Percentiles rank a stretch among this genome's conserved stretches.
These are phyloP conservation scores for Trichoderma asperelloides DNA, from an alignment of 495 filamentous ascomycete genomes.

Conservation along the genomic window DNA sequence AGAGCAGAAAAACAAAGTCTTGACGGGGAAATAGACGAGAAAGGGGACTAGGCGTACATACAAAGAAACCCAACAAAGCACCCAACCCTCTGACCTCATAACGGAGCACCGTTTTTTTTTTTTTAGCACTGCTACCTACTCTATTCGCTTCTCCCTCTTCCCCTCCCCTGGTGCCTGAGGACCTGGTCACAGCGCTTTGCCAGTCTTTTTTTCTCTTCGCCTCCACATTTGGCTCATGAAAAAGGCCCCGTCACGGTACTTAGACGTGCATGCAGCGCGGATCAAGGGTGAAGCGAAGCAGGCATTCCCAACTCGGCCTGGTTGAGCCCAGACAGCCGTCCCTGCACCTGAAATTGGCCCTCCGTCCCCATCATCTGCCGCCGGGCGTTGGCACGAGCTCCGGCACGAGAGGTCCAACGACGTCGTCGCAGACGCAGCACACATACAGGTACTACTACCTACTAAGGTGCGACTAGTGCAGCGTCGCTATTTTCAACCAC, in stretches of 20 bases:
- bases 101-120: background rate
- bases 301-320: background rate
- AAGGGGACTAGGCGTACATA: background rate
- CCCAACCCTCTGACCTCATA: background rate
- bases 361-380: background rate
- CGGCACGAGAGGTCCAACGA: background rate
- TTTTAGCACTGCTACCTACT: background rate
- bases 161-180: conserved; percentile 4
- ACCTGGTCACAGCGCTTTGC: background rate
- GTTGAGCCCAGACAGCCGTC: conserved; percentile 4
- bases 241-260: conserved; percentile 5
- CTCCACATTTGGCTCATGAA: conserved; percentile 3
- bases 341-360: background rate
- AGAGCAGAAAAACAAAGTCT: background rate
- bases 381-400: background rate
- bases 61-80: background rate
- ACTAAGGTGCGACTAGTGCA: background rate
- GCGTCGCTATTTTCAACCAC: background rate
- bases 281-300: conserved; percentile 6
- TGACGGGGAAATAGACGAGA: background rate
- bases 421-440: background rate
- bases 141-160: background rate
- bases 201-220: background rate
- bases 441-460: background rate
- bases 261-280: conserved; percentile 8